These are phyloP conservation scores for Dovyalis caffra DNA, from an alignment of 345 rosid species.

Conservation along the genomic window DNA sequence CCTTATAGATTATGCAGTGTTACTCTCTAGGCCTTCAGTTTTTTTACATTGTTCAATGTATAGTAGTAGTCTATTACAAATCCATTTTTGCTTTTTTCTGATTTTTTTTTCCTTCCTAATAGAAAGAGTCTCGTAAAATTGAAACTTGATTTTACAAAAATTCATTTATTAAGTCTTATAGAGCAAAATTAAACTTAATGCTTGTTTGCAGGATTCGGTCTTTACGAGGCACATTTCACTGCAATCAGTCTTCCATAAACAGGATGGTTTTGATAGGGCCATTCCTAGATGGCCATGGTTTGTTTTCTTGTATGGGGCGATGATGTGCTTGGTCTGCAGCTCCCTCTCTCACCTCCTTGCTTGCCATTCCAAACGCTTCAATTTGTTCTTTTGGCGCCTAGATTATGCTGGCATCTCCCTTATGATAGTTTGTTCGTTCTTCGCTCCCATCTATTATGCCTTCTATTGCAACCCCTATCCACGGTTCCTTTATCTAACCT, in stretches of 20 bases:
- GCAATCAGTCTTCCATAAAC: constrained; percentile 30
- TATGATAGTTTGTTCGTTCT: constrained; percentile 89
- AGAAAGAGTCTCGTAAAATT: no score
- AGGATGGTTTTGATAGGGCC: constrained; percentile 30
- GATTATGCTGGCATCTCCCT: constrained; percentile 93
- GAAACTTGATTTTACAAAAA: no score
- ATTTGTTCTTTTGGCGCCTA: constrained; percentile 88
- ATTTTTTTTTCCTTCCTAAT: no score
- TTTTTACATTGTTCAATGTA: no score
- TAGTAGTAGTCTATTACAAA: not conserved
- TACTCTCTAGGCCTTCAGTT: not conserved
- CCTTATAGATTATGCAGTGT: not conserved
- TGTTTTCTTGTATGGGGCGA: constrained; percentile 76
- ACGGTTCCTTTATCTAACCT: constrained; percentile 60
- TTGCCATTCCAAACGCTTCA: constrained; percentile 71
- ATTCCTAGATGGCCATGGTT: constrained; percentile 92
- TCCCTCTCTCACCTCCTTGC: constrained; percentile 93
- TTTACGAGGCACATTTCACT: constrained; percentile 29
- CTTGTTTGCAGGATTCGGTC: constrained; percentile 51
- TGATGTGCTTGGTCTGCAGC: constrained; percentile 84
- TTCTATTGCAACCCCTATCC: constrained; percentile 72
- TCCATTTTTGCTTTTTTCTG: no score
- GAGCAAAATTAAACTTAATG: no score
- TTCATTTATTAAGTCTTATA: no score
- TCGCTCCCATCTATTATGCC: constrained; percentile 79